Evolutionary conservation across 23 red algal genomes (phyloP).

Genomic region (Chondrus crispus): DNA sequence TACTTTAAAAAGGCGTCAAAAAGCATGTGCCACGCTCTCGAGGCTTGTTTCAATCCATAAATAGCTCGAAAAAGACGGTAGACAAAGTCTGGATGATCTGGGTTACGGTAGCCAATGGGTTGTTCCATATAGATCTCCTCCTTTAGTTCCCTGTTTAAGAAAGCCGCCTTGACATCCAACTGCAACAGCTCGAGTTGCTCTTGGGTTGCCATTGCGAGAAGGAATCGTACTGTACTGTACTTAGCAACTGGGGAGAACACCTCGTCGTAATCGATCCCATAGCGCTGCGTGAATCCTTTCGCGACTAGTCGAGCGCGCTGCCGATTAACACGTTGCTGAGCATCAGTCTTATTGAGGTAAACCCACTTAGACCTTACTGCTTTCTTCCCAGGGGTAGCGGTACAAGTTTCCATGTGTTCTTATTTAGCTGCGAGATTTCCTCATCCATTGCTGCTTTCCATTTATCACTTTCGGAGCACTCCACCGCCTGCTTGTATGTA

Average conservation of each 20-base stretch:
- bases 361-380: neutral
- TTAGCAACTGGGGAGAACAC: neutral
- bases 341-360: slow-evolving; percentile 6
- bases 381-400: neutral
- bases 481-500: neutral
- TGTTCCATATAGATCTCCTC: slow-evolving; percentile 9
- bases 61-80: neutral
- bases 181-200: neutral
- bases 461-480: neutral
- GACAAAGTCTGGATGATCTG: neutral
- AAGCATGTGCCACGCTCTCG: neutral
- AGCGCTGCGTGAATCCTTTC: neutral
- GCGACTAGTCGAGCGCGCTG: slow-evolving; percentile 8
- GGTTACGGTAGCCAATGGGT: neutral
- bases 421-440: neutral
- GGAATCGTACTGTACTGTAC: neutral
- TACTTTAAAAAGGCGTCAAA: neutral
- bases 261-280: slow-evolving; percentile 16
- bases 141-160: slow-evolving; percentile 8
- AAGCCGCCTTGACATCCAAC: slow-evolving; percentile 32
- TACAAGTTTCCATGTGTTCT: neutral
- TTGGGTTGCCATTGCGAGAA: neutral
- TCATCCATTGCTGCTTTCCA: neutral
- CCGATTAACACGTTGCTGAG: neutral
- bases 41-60: slow-evolving; percentile 2